These are phyloP conservation scores for Sphaerosporella brunnea DNA, from an alignment of 495 filamentous ascomycete genomes.

Conservation along the genomic window DNA sequence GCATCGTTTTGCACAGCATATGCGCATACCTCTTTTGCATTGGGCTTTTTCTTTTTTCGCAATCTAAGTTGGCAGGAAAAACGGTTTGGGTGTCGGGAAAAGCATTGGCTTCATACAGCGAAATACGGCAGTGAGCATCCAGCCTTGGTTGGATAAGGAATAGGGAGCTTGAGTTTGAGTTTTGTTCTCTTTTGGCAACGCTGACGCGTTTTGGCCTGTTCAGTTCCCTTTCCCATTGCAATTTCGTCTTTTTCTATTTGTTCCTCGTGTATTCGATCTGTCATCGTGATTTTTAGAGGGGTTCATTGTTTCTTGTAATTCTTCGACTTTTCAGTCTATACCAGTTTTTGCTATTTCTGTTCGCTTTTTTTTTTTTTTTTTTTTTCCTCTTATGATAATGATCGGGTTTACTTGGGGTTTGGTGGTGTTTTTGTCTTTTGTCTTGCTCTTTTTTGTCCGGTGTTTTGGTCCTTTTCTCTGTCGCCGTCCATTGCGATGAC, in stretches of 20 bases:
- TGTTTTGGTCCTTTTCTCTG: not conserved
- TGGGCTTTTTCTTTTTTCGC: constrained; percentile 18
- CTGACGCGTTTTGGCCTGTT: constrained; percentile 6
- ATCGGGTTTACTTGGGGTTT: constrained; percentile 18
- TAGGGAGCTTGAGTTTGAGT: constrained; percentile 1
- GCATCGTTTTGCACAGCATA: constrained; percentile 24
- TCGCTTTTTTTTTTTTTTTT: too few species aligned
- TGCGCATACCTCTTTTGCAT: constrained; percentile 10
- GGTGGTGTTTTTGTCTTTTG: constrained; percentile 15
- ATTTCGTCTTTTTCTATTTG: constrained; percentile 23
- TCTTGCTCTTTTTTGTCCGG: not conserved
- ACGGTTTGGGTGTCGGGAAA: constrained; percentile 7
- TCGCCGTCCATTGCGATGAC: too few species aligned
- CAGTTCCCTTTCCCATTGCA: constrained; percentile 19
- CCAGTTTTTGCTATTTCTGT: constrained; percentile 10
- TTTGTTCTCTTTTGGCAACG: constrained; percentile 5
- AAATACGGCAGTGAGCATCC: constrained; percentile 5
- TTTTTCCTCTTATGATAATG: constrained; percentile 25
- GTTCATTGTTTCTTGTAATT: constrained; percentile 25
- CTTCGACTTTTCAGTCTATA: constrained; percentile 8
- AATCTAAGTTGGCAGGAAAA: constrained; percentile 8
- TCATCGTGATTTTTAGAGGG: constrained; percentile 29
- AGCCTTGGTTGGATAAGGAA: not conserved
- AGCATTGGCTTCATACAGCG: constrained; percentile 8
- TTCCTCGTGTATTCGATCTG: constrained; percentile 13